Percentiles rank a stretch among this genome's conserved stretches.
phyloP scores from a whole-genome alignment of 2,329 filamentous ascomycete species.

The Ceratocystis colombiana region DNA sequence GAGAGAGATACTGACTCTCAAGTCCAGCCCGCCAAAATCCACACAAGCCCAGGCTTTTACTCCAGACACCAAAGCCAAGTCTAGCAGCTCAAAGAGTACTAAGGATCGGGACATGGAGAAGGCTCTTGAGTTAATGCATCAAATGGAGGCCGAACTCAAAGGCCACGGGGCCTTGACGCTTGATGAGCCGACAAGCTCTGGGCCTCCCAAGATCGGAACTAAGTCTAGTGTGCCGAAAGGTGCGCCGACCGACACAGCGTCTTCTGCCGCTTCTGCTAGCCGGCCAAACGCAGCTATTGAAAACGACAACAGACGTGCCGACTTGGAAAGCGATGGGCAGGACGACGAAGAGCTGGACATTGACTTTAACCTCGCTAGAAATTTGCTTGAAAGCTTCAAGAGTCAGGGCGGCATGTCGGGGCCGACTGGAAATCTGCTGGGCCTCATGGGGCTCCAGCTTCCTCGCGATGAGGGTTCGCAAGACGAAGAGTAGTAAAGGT shows the following conservation, averaged over 20 bases:
- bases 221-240: background rate
- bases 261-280: background rate
- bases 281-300: background rate
- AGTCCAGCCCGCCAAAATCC: conserved; percentile 28
- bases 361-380: conserved; percentile 80
- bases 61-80: background rate
- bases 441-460: conserved; percentile 71
- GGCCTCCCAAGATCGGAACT: background rate
- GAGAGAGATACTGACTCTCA: conserved; percentile 77
- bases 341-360: conserved; percentile 58
- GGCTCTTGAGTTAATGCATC: conserved; percentile 53
- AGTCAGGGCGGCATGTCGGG: conserved; percentile 77
- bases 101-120: conserved; percentile 44
- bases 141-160: conserved; percentile 65
- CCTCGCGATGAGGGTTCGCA: conserved; percentile 64
- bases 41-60: no score
- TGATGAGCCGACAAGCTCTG: conserved; percentile 34
- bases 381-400: conserved; percentile 86
- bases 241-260: background rate
- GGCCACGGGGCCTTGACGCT: conserved; percentile 55
- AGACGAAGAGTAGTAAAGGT: conserved; percentile 27
- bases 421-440: conserved; percentile 77
- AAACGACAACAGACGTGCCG: conserved; percentile 24
- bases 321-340: conserved; percentile 34
- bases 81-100: conserved; percentile 28